Percentiles rank a stretch among this genome's conserved stretches.
phyloP scores from a whole-genome alignment of 345 rosid species.

The Orychophragmus violaceus region DNA sequence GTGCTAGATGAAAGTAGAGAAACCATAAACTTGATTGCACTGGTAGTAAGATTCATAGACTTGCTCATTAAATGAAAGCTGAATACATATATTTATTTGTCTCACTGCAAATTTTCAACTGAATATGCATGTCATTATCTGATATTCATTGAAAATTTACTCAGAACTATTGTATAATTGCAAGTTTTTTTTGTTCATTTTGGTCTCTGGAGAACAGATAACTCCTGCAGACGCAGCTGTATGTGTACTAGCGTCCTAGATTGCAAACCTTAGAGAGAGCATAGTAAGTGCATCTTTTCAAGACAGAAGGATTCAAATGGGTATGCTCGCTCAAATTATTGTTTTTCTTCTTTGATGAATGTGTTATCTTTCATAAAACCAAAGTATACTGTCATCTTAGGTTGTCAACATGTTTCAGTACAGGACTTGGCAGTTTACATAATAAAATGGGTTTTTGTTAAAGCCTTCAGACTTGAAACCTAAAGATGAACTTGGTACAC shows the following conservation, averaged over 20 bases:
- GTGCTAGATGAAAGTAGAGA: too few species aligned
- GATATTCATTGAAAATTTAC: background rate
- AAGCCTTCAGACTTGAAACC: too few species aligned
- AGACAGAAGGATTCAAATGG: constrained; percentile 86
- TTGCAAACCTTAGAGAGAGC: constrained; percentile 91
- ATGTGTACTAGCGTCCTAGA: constrained; percentile 85
- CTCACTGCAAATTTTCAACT: background rate
- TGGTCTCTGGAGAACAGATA: constrained; percentile 39
- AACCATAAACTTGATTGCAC: too few species aligned
- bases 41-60: background rate
- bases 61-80: background rate
- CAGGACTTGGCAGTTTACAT: too few species aligned
- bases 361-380: too few species aligned
- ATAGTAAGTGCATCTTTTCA: constrained; percentile 77
- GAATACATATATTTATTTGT: background rate
- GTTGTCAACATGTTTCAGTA: too few species aligned
- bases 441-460: too few species aligned
- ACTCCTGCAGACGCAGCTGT: constrained; percentile 55
- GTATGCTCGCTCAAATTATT: constrained; percentile 35
- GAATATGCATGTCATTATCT: background rate
- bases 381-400: too few species aligned
- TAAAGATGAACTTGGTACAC: too few species aligned
- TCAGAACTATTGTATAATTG: background rate
- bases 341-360: too few species aligned
- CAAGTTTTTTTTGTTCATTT: background rate